Evolutionary conservation across 164 flowering plant genomes (phyloP), one percentile per base, ranked within the genome.

Genomic region (Magnolia changhungtana): DNA sequence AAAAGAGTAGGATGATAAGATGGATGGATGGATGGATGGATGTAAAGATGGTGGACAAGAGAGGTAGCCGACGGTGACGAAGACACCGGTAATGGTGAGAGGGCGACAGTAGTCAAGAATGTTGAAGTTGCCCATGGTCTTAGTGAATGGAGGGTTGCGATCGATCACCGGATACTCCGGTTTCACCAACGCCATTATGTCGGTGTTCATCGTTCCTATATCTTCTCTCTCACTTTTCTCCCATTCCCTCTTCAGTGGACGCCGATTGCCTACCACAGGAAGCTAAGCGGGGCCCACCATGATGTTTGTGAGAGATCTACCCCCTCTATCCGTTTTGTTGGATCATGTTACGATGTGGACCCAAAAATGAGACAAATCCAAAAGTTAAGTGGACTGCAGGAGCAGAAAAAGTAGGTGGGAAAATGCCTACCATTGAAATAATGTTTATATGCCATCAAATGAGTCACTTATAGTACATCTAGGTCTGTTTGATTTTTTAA

Each of bases 71-170:
- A 95, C 97, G 80, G 95, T 88, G 85, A 92, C 92, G 81, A 97
- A 91, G 81, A 95, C 85, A 80, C 98, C 97, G 81, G 92, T 83
- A 83, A 95, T 89, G 85, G 97, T 91, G 84, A 74, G 67, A 81
- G 93, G 85, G 7, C 98, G 94, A 76, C 90, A 86, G 86, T 95
- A 95, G 73, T 95, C 97, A 73, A 92, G 95, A 55, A 85, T 73
- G 90, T 82, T 92, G 90, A 95, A 93, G 76, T 95, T 95, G 72
- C 85, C 90, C 45, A 92, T 92, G 11, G 92, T 91, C 64, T 82
- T 93, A 20, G 98, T 93, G 91, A 95, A 93, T 0, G 98, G 95
- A 72, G 98, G 98, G 82, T 95, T 95, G 72, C 98, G 96, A 88
- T 95, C 98, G 51, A 95, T 37, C 0, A 95, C 98, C 19, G 97